Base-by-base conservation (phyloP, 495 filamentous ascomycete genomes). In the Aspergillus ellipticus region DNA sequence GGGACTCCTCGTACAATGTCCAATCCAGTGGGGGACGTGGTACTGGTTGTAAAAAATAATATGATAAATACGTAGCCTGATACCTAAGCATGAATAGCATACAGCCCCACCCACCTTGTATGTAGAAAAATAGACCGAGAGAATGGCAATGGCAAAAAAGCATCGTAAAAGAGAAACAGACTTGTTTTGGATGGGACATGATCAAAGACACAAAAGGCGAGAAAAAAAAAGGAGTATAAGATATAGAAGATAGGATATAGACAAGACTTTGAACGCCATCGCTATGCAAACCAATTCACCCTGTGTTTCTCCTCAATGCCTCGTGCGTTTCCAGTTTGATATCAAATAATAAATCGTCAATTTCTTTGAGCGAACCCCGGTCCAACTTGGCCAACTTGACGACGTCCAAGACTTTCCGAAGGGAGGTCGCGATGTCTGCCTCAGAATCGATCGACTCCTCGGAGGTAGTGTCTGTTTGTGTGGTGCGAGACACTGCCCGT, bases 281-380 rank as follows among this genome's bases (percentile, higher is more conserved):
- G 74, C 74, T 76, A 76, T 76, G 74, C 74, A 67, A 61, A 67
- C 24, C n/a, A 42, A 33, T 43, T 64, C 50, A 55, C 21, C 39
- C 54, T 21, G 33, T 63, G 60, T 69, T 59, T 56, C 84, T 77
- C 62, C 71, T 74, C 56, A 79, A 77, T 33, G 85, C 86, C 49
- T 84, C 81, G 61, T 85, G 84, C 58, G 85, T 70, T 60, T 84
- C 80, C 54, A 81, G 76, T 54, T 81, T 84, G 61, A 85, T 81
- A 63, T 88, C 82, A 72, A 86, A 85, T 55, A 88, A 78, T 62
- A 87, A 66, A 58, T 87, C 82, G 56, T 89, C 86, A 52, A 88
- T 78, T 59, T 81, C 73, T 33, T 77, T 78, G 28, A 84, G 73
- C 50, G 82, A 77, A 43, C 74, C 63, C 9, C 78, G 69, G 19